A percentile compares a stretch with the other conserved stretches of the same genome.
phyloP scores from a whole-genome alignment of 176 grass and related monocot species.

The Oryza rufipogon region DNA sequence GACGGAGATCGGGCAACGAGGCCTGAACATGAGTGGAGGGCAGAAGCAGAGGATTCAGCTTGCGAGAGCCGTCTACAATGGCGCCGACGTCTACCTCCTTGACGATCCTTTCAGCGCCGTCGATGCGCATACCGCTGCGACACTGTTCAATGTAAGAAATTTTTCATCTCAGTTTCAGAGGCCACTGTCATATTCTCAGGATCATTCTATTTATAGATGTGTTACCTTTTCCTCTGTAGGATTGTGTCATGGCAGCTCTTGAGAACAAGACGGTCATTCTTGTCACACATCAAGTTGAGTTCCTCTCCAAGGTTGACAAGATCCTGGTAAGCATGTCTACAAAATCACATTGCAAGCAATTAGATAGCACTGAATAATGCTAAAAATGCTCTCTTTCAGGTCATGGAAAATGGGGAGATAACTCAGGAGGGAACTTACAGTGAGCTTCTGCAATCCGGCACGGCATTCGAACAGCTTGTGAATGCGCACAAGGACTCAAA shows the following conservation, averaged over 20 bases:
- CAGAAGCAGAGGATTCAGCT: constrained; percentile 91
- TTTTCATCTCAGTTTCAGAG: background rate
- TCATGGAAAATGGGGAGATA: constrained; percentile 78
- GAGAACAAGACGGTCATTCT: constrained; percentile 77
- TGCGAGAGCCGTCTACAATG: constrained; percentile 65
- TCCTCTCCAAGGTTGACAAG: constrained; percentile 76
- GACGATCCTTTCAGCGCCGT: constrained; percentile 87
- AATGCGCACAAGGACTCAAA: constrained; percentile 67
- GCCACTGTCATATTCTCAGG: background rate
- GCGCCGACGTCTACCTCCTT: constrained; percentile 67
- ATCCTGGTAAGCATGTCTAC: constrained; percentile 63
- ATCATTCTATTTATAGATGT: background rate
- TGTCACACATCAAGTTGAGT: constrained; percentile 93
- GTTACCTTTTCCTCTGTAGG: constrained; percentile 37
- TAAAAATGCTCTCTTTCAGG: constrained; percentile 43
- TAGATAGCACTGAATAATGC: background rate
- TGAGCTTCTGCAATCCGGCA: constrained; percentile 61
- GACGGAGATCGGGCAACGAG: constrained; percentile 73
- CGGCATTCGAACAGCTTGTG: constrained; percentile 68
- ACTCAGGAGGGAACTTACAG: constrained; percentile 68
- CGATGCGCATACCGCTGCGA: constrained; percentile 70
- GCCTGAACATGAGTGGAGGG: constrained; percentile 84
- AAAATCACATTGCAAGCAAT: background rate
- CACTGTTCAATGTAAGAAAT: constrained; percentile 69
- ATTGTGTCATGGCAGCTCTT: constrained; percentile 72